phyloP scores from a whole-genome alignment of 1,139 yeast genomes.

The Candida labiduridarum region DNA sequence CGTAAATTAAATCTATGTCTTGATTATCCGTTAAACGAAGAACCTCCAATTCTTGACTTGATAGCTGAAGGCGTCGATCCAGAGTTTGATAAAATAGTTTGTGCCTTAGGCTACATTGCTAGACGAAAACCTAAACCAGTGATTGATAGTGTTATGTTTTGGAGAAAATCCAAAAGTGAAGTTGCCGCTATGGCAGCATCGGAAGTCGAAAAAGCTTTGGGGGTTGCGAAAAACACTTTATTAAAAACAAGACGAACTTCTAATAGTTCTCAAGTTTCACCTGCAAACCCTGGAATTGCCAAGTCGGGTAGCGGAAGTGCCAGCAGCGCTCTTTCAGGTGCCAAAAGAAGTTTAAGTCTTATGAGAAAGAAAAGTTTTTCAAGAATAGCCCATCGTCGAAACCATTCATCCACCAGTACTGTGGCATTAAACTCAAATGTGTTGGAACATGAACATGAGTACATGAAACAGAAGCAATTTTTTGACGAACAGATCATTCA shows the following conservation, averaged over 20 bases:
- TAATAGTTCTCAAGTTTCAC: constrained; percentile 4
- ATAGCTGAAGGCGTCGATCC: constrained; percentile 87
- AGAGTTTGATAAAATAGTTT: constrained; percentile 80
- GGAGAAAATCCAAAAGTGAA: constrained; percentile 92
- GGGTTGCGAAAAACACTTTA: constrained; percentile 23
- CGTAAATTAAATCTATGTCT: constrained; percentile 76
- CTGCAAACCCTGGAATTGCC: constrained; percentile 20
- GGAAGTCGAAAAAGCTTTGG: constrained; percentile 51
- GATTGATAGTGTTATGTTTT: constrained; percentile 95
- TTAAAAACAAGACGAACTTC: constrained; percentile 9
- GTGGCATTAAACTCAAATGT: constrained; percentile 6
- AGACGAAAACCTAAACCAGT: constrained; percentile 91
- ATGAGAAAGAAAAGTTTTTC: constrained; percentile 47
- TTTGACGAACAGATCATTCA: constrained; percentile 51
- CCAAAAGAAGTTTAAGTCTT: constrained; percentile 44
- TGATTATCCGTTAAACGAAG: constrained; percentile 66
- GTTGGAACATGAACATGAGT: constrained; percentile 19
- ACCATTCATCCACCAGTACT: constrained; percentile 37
- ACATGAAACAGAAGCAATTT: constrained; percentile 24
- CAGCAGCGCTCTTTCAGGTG: constrained; percentile 17
- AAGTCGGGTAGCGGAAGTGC: constrained; percentile 15
- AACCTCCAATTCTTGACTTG: constrained; percentile 81
- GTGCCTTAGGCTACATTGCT: constrained; percentile 88
- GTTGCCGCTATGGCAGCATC: constrained; percentile 76
- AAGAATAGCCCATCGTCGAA: constrained; percentile 40